These are phyloP conservation scores for Tubosaeta brunneosetosa DNA, from an alignment of 768 basidiomycete genomes.

Conservation along the genomic window DNA sequence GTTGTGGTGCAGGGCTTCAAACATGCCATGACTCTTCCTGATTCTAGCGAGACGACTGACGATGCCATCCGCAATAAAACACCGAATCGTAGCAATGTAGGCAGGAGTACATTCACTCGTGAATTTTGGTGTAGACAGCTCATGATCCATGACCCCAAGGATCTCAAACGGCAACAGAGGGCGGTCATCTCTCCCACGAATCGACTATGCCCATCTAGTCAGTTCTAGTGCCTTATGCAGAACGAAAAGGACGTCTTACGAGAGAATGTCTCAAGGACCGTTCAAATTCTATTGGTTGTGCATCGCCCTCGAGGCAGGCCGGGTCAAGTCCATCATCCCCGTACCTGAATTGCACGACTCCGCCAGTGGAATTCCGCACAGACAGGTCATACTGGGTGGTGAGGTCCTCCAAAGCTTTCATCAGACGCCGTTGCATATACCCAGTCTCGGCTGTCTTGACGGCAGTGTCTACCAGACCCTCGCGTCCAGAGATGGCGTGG, in stretches of 20 bases:
- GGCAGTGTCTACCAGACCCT: conserved; percentile 97
- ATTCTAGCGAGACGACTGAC: conserved; percentile 60
- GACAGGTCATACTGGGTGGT: conserved; percentile 95
- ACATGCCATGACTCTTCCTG: conserved; percentile 75
- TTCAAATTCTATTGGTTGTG: conserved; percentile 85
- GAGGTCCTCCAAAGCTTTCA: conserved; percentile 98
- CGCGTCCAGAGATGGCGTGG: conserved; percentile 97
- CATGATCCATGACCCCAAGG: conserved; percentile 60
- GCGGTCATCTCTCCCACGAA: conserved; percentile 52
- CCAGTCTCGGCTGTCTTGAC: conserved; percentile 99
- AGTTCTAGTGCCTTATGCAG: conserved; percentile 1
- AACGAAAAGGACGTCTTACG: conserved; percentile 36
- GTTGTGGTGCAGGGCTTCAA: conserved; percentile 68
- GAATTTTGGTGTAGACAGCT: conserved; percentile 55
- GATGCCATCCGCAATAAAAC: conserved; percentile 67
- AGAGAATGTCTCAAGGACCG: conserved; percentile 84
- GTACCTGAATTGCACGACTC: conserved; percentile 94
- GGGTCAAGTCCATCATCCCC: conserved; percentile 98
- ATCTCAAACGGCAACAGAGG: conserved; percentile 87
- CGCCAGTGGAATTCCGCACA: conserved; percentile 91
- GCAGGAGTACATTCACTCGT: conserved; percentile 65
- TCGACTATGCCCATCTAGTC: conserved; percentile 44
- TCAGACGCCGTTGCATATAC: conserved; percentile 97
- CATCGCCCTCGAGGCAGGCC: conserved; percentile 92
- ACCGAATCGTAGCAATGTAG: conserved; percentile 63